phyloP scores from a whole-genome alignment of 352 stramenopile genomes.

The Phytophthora fragariae region DNA sequence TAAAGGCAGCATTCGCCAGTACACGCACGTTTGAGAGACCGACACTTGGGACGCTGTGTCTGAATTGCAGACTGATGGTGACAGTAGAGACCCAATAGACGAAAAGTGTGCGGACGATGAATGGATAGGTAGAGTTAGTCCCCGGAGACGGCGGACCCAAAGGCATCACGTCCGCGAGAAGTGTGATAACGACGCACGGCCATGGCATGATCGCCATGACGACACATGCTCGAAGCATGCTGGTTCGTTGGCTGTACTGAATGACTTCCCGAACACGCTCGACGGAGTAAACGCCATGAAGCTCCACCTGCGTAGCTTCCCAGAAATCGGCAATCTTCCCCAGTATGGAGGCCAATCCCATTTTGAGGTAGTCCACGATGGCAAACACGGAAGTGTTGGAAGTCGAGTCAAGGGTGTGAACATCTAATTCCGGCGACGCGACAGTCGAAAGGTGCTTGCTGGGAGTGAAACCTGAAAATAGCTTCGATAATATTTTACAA shows the following conservation, averaged over 20 bases:
- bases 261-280: conserved; percentile 13
- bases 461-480: no score
- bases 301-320: conserved; percentile 8
- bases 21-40: conserved; percentile 1
- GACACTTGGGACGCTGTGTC: conserved; percentile 23
- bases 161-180: conserved; percentile 18
- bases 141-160: conserved; percentile 6
- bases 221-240: background rate
- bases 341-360: background rate
- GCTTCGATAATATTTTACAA: no score
- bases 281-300: conserved; percentile 21
- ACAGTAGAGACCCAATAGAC: conserved; percentile 22
- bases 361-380: background rate
- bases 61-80: conserved; percentile 22
- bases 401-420: background rate
- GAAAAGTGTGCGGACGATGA: conserved; percentile 21
- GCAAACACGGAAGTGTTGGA: background rate
- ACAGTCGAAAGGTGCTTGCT: no score
- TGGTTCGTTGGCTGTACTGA: conserved; percentile 2
- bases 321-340: background rate
- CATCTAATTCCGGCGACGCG: no score
- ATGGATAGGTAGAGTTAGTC: conserved; percentile 1
- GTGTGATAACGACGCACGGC: conserved; percentile 21
- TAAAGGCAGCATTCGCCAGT: background rate
- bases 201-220: conserved; percentile 17